phyloP scores from a whole-genome alignment of 2,329 filamentous ascomycete genomes.

The Sordariomycetes sp. region DNA sequence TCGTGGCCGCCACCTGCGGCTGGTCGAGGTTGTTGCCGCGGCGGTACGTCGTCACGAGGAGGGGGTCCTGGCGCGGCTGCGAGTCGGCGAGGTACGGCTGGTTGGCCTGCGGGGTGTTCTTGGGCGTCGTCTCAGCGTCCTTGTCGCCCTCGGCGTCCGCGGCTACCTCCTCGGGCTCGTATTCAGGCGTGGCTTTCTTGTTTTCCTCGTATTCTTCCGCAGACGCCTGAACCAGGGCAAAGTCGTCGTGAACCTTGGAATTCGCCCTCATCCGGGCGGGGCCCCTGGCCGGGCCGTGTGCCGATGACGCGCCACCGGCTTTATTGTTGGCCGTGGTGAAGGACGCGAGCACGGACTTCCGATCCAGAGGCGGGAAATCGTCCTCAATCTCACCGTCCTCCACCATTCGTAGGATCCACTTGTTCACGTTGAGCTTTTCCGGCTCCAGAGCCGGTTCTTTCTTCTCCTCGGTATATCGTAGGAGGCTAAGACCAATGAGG shows the following conservation, averaged over 20 bases:
- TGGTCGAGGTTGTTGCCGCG: slow-evolving; percentile 39
- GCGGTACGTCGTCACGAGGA: slow-evolving; percentile 47
- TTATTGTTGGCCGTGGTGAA: slow-evolving; percentile 74
- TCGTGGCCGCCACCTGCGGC: slow-evolving; percentile 31
- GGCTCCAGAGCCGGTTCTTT: slow-evolving; percentile 50
- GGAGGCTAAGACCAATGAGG: slow-evolving; percentile 68
- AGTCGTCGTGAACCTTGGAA: slow-evolving; percentile 70
- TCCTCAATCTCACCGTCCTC: slow-evolving; percentile 76
- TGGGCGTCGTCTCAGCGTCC: slow-evolving; percentile 10
- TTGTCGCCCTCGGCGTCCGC: slow-evolving; percentile 14
- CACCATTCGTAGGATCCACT: slow-evolving; percentile 74
- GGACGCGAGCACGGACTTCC: slow-evolving; percentile 59
- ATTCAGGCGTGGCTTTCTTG: slow-evolving; percentile 49
- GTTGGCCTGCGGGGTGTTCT: slow-evolving; percentile 29
- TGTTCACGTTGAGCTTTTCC: slow-evolving; percentile 64
- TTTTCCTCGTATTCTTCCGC: slow-evolving; percentile 57
- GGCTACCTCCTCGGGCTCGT: slow-evolving; percentile 38
- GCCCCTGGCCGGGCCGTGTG: slow-evolving; percentile 38
- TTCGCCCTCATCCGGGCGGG: slow-evolving; percentile 47
- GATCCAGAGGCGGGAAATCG: slow-evolving; percentile 67
- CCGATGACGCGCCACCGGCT: slow-evolving; percentile 16
- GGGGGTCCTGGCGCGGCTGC: slow-evolving; percentile 42
- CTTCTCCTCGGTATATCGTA: slow-evolving; percentile 67
- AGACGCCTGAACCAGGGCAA: slow-evolving; percentile 63
- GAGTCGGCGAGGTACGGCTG: slow-evolving; percentile 6